These are phyloP conservation scores for Blakeslea trispora DNA, from an alignment of 371 early-diverging fungal species.

Conservation along the genomic window DNA sequence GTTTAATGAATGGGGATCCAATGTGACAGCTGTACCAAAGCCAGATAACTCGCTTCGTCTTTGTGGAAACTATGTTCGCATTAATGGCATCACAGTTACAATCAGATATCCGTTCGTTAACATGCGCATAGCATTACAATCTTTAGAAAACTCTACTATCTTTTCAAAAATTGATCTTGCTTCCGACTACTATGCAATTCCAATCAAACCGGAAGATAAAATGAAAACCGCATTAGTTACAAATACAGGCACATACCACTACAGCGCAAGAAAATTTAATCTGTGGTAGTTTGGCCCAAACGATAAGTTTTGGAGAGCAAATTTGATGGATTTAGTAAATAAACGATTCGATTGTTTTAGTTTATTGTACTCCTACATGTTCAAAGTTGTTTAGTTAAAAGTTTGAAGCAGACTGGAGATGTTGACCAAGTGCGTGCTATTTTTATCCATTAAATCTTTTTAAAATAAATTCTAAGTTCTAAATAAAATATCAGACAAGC, in stretches of 20 bases:
- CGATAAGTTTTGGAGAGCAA: too few species aligned
- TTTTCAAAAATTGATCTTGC: conserved; percentile 11
- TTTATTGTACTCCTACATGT: too few species aligned
- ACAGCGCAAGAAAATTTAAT: too few species aligned
- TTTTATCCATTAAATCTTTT: too few species aligned
- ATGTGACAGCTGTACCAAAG: conserved; percentile 1
- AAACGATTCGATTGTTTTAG: too few species aligned
- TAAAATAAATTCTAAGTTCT: too few species aligned
- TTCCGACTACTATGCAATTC: conserved; percentile 10
- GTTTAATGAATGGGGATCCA: conserved; percentile 7
- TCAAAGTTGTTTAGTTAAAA: too few species aligned
- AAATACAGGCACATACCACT: conserved; percentile 5
- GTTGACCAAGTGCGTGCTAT: too few species aligned
- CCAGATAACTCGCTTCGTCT: conserved; percentile 9
- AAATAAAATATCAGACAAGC: too few species aligned
- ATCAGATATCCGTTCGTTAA: conserved; percentile 6
- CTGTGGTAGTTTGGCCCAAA: too few species aligned
- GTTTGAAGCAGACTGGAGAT: too few species aligned
- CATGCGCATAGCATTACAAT: conserved; percentile 7
- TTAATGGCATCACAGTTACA: conserved; percentile 1
- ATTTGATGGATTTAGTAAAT: too few species aligned
- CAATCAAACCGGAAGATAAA: conserved; percentile 1
- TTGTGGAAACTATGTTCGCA: conserved; percentile 4
- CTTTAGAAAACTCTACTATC: conserved; percentile 1
- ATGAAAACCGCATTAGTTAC: conserved; percentile 7